These are phyloP conservation scores for Arthrinium phaeospermum DNA, from an alignment of 2,329 filamentous ascomycete species.

Conservation along the genomic window DNA sequence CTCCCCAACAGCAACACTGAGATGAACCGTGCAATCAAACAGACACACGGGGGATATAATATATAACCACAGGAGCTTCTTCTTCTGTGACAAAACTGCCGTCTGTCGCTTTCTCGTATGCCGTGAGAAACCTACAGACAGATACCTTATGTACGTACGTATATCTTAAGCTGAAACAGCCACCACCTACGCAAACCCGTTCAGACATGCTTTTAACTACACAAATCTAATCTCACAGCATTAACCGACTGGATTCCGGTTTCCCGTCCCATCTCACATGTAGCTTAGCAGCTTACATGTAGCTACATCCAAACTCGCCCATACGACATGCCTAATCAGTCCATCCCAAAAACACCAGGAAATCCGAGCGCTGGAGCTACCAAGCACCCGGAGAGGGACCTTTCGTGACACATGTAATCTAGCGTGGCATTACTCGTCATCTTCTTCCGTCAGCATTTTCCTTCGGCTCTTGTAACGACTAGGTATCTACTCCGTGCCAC, in stretches of 20 bases:
- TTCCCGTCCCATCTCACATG: not conserved
- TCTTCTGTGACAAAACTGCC: not conserved
- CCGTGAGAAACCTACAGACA: not conserved
- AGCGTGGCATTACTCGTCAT: slow-evolving; percentile 1
- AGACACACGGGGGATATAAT: not conserved
- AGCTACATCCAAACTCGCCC: too few relatives aligned
- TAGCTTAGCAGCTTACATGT: not conserved
- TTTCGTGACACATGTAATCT: not conserved
- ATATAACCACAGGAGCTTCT: not conserved
- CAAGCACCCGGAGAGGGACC: not conserved
- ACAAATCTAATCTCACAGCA: slow-evolving; percentile 1
- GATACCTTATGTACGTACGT: not conserved
- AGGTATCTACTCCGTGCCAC: too few relatives aligned
- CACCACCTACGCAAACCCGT: not conserved
- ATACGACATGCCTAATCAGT: not conserved
- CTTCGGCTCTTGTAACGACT: not conserved
- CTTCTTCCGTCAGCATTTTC: not conserved
- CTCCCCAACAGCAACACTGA: not conserved
- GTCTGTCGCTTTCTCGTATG: not conserved
- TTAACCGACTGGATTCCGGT: not conserved
- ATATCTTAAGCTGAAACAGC: not conserved
- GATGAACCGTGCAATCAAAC: not conserved
- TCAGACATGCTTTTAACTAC: not conserved
- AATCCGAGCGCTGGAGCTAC: not conserved
- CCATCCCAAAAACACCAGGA: not conserved